Conservation (phyloP, 2,329 filamentous ascomycete genomes). For the Myriosclerotinia duriaeana region DNA sequence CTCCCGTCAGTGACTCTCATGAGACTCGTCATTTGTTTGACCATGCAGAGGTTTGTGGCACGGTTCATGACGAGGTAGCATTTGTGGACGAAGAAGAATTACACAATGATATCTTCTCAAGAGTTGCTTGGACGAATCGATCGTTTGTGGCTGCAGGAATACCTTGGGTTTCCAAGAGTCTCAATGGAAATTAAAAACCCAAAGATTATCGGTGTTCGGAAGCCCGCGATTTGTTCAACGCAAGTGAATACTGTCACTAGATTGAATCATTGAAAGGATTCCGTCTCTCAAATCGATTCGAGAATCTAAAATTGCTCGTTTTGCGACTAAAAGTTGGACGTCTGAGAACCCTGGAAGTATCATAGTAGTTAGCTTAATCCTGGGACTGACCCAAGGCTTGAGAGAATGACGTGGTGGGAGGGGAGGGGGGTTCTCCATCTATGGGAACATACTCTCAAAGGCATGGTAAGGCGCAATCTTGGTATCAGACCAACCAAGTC, state of each 20-base stretch:
- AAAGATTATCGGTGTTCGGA: neutral
- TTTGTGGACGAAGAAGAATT: neutral
- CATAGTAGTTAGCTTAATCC: no score
- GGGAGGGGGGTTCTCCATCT: no score
- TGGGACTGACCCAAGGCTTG: neutral
- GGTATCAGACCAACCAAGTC: neutral
- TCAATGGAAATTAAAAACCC: neutral
- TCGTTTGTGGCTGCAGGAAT: neutral
- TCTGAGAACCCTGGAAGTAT: no score
- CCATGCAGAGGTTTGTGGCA: neutral
- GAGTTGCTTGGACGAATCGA: neutral
- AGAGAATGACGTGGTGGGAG: neutral
- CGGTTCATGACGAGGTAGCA: neutral
- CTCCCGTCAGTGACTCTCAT: neutral
- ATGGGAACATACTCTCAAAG: neutral
- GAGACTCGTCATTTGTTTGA: neutral
- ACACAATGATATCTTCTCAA: neutral
- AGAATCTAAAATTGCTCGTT: no score
- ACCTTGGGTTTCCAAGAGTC: neutral
- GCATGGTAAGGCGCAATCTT: neutral
- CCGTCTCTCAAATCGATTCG: no score
- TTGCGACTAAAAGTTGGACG: no score
- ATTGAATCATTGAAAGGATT: neutral
- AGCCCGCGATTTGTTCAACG: no score
- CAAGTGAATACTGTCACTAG: neutral